Base-by-base conservation (phyloP, 352 stramenopile species). In the Phytophthora constricta region DNA sequence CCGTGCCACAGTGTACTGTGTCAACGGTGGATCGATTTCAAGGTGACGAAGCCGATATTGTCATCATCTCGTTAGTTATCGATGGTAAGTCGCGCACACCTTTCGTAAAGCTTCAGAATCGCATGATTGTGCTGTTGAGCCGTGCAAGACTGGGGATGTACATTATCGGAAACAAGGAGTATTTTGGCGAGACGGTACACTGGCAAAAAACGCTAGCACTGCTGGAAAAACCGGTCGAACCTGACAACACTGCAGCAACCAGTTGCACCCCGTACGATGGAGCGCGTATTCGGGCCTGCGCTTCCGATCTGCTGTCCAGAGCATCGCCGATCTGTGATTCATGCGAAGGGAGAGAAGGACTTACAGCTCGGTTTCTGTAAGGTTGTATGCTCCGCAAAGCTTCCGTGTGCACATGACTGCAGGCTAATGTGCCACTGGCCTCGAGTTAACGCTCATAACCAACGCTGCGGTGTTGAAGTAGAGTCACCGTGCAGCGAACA, bases 11-110 rank as follows among this genome's bases (percentile, higher is more conserved):
- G 28, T 92, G 84, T 33, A 77, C 77, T 23, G 42, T 97, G 3
- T 96, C 89, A 7, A 97, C 90, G 1, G 87, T 97, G 7, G 90
- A 96, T 70, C 76, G 89, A n/a, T 97, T 96, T 33, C 89, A 97
- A 73, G 90, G 90, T 17, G 90, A 97, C 47, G 90, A 97, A 76
- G 87, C 85, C 13, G 90, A 97, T 62, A 70, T 96, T 33, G 83
- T 96, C n/a, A 89, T 96, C 53, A 78, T 91, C 11, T 96, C 86
- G 20, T 65, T 97, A 20, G 90, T 97, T 45, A 95, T 96, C 25
- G 90, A 97, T 58, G 85, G 87, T 10, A 96, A 95, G 49, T 96
- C 90, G 43, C 79, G 74, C n/a, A 95, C 86, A 4, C 80, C 84
- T 5, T 96, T 95, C 61, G 90, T 96, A n/a, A 96, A 95, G 55